Conservation (phyloP, 352 stramenopile species). For the Pythium grandisporangium region DNA sequence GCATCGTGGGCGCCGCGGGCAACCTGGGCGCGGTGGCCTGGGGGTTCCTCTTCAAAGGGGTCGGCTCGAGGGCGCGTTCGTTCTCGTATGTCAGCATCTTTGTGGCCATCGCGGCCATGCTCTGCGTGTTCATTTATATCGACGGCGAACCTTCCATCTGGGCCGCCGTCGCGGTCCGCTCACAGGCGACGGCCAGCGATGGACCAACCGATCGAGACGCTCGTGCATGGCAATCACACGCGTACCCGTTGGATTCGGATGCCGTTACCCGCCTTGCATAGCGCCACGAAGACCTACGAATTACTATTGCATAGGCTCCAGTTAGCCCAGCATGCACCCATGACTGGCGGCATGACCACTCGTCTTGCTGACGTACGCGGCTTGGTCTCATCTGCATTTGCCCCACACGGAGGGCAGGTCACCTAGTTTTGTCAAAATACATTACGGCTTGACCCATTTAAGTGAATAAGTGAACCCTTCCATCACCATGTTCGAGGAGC, state of each 20-base stretch:
- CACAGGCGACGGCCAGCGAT: too few species aligned
- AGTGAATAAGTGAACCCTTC: too few species aligned
- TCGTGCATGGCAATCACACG: too few species aligned
- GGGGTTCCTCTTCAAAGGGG: slow-evolving; percentile 36
- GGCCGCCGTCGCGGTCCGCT: background rate
- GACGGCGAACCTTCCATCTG: slow-evolving; percentile 3
- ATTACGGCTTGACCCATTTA: background rate
- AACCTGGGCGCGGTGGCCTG: slow-evolving; percentile 35
- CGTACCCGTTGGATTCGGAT: too few species aligned
- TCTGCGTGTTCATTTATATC: slow-evolving; percentile 7
- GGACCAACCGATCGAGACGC: too few species aligned
- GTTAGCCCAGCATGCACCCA: too few species aligned
- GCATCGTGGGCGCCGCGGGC: slow-evolving; percentile 40
- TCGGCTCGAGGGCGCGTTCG: slow-evolving; percentile 16
- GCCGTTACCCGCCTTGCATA: too few species aligned
- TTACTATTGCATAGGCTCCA: too few species aligned
- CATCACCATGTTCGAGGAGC: too few species aligned
- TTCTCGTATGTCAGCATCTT: slow-evolving; percentile 37
- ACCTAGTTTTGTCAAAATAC: background rate
- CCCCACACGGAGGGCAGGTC: too few species aligned
- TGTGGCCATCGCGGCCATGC: slow-evolving; percentile 8
- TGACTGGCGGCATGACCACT: background rate
- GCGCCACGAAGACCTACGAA: too few species aligned
- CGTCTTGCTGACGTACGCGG: background rate
- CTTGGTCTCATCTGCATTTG: background rate